phyloP scores from a whole-genome alignment of 2,329 filamentous ascomycete species.

The Dactylellina leptospora region DNA sequence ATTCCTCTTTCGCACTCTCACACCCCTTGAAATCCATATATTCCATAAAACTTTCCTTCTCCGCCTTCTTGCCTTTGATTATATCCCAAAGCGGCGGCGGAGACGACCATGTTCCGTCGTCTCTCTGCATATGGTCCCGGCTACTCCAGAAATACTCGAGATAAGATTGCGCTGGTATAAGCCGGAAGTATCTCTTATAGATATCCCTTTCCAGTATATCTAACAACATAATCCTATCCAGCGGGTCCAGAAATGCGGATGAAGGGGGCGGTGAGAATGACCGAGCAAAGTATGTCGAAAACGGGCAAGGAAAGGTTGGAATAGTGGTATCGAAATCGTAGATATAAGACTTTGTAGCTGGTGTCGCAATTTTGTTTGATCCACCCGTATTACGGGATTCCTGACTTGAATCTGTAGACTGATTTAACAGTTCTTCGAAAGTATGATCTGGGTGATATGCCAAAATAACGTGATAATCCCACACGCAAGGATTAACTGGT shows the following conservation, averaged over 20 bases:
- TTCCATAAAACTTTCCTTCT: constrained; percentile 27
- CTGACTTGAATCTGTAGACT: background rate
- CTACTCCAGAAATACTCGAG: constrained; percentile 53
- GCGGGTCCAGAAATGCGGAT: constrained; percentile 9
- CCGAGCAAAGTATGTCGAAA: constrained; percentile 52
- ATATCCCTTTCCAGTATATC: constrained; percentile 16
- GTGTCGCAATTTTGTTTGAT: background rate
- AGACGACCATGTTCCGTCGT: constrained; percentile 24
- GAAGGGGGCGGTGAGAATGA: constrained; percentile 53
- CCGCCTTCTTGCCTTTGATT: constrained; percentile 16
- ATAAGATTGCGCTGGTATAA: constrained; percentile 51
- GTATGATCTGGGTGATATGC: constrained; percentile 46
- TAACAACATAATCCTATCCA: constrained; percentile 25
- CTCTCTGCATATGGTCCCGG: constrained; percentile 54
- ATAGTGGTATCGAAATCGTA: constrained; percentile 56
- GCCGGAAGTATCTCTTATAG: constrained; percentile 49
- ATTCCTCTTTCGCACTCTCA: background rate
- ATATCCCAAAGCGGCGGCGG: constrained; percentile 25
- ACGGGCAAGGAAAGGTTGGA: constrained; percentile 52
- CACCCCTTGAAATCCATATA: constrained; percentile 37
- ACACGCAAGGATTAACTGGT: constrained; percentile 4
- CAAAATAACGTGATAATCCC: constrained; percentile 56
- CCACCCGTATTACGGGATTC: background rate
- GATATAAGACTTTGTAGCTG: constrained; percentile 32
- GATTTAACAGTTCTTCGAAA: constrained; percentile 27